Evolutionary conservation across 768 basidiomycete genomes (phyloP).

Genomic region (Pleurotus platypus): DNA sequence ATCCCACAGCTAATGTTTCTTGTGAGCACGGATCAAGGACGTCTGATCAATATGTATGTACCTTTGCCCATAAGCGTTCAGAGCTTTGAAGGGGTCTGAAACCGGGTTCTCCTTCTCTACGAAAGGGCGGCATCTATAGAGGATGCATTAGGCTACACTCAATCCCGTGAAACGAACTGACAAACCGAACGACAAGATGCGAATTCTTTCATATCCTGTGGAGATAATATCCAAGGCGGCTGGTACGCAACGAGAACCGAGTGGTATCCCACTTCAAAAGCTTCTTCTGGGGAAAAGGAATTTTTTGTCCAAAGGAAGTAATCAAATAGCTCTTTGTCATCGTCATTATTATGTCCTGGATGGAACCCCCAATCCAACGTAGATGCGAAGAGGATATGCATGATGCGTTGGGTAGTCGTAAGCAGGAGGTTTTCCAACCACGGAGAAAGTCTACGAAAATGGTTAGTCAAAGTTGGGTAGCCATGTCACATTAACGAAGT

Average conservation of each 20-base stretch:
- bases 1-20: constrained; percentile 48
- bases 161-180: background rate
- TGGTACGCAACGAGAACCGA: constrained; percentile 55
- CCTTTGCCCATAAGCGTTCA: constrained; percentile 62
- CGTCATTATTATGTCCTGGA: constrained; percentile 25
- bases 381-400: constrained; percentile 43
- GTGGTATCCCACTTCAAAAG: constrained; percentile 18
- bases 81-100: constrained; percentile 34
- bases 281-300: constrained; percentile 1
- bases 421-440: constrained; percentile 54
- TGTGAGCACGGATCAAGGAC: background rate
- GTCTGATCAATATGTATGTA: constrained; percentile 13
- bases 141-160: too few relatives aligned
- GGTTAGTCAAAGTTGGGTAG: background rate
- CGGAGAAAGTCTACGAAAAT: constrained; percentile 31
- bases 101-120: constrained; percentile 27
- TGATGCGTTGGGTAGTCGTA: constrained; percentile 42
- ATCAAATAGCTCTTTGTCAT: constrained; percentile 38
- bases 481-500: background rate
- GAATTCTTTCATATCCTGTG: constrained; percentile 53
- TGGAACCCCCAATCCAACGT: constrained; percentile 39
- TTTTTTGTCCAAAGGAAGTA: constrained; percentile 40
- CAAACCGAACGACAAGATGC: constrained; percentile 39
- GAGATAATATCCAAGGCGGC: constrained; percentile 55
- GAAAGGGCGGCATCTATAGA: constrained; percentile 36